These are phyloP conservation scores for Henckelia pumila DNA, from an alignment of 257 asterid species.

Conservation along the genomic window DNA sequence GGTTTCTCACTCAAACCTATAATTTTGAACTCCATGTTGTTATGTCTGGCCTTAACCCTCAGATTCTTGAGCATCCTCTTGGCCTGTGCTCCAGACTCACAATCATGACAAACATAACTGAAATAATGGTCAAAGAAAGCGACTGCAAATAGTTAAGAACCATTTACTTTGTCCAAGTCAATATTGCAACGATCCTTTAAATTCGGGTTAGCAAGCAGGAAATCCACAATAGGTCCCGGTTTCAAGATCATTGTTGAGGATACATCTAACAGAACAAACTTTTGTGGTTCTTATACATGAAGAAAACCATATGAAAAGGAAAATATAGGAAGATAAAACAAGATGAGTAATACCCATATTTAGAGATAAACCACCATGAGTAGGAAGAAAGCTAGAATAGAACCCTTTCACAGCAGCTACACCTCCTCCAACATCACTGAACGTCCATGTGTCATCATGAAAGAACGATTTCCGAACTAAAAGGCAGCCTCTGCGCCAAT, in stretches of 20 bases:
- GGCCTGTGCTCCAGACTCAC: no score
- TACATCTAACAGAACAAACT: conserved; percentile 58
- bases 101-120: no score
- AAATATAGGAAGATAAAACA: conserved; percentile 10
- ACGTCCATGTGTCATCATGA: no score
- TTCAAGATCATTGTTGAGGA: conserved; percentile 80
- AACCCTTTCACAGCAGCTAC: no score
- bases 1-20: no score
- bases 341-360: conserved; percentile 63
- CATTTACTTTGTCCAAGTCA: conserved; percentile 77
- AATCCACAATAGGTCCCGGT: conserved; percentile 83
- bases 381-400: no score
- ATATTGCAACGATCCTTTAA: conserved; percentile 62
- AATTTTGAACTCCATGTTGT: no score
- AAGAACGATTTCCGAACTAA: no score
- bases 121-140: conserved; percentile 22
- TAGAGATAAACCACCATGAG: conserved; percentile 73
- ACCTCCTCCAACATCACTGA: no score
- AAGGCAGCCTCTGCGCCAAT: no score
- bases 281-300: conserved; percentile 18
- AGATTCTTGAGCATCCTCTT: no score
- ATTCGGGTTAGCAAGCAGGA: conserved; percentile 77
- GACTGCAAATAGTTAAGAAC: conserved; percentile 14
- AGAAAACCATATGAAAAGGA: conserved; percentile 11
- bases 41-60: no score